Evolutionary conservation across 805 yeast species (phyloP).

Genomic region (Aciculoconidium aculeatum): DNA sequence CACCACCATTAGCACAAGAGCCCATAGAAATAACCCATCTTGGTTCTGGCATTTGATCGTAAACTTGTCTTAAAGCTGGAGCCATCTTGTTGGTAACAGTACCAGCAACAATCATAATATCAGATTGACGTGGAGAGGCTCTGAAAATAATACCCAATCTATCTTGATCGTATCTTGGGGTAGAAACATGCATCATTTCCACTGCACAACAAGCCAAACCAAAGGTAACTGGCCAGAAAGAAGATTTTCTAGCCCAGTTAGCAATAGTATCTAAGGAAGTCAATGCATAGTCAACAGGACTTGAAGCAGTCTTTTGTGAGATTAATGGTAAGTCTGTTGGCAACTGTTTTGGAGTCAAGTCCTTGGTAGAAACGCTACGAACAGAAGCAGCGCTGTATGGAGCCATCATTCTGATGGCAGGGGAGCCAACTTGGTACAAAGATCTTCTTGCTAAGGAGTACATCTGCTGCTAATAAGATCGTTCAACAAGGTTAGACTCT

Average conservation of each 20-base stretch:
- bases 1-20: conserved; percentile 91
- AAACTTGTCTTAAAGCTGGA: conserved; percentile 86
- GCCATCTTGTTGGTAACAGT: conserved; percentile 92
- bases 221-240: conserved; percentile 91
- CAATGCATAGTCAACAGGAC: conserved; percentile 71
- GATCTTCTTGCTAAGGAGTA: conserved; percentile 23
- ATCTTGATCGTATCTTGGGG: conserved; percentile 90
- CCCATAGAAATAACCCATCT: conserved; percentile 95
- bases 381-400: conserved; percentile 9
- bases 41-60: conserved; percentile 93
- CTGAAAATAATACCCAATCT: conserved; percentile 89
- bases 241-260: conserved; percentile 87
- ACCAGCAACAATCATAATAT: conserved; percentile 89
- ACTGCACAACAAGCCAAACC: conserved; percentile 93
- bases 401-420: conserved; percentile 10
- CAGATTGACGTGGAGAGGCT: conserved; percentile 90
- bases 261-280: conserved; percentile 78
- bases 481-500: too few relatives aligned
- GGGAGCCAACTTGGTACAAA: conserved; percentile 13
- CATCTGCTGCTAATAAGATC: too few relatives aligned
- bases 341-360: conserved; percentile 46
- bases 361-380: conserved; percentile 32
- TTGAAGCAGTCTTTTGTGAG: conserved; percentile 48
- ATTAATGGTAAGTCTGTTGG: conserved; percentile 69
- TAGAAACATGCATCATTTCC: conserved; percentile 91